Evolutionary conservation across 2,329 filamentous ascomycete genomes (phyloP), one percentile per base, ranked within the genome.

Genomic region (Scedosporium apiospermum): DNA sequence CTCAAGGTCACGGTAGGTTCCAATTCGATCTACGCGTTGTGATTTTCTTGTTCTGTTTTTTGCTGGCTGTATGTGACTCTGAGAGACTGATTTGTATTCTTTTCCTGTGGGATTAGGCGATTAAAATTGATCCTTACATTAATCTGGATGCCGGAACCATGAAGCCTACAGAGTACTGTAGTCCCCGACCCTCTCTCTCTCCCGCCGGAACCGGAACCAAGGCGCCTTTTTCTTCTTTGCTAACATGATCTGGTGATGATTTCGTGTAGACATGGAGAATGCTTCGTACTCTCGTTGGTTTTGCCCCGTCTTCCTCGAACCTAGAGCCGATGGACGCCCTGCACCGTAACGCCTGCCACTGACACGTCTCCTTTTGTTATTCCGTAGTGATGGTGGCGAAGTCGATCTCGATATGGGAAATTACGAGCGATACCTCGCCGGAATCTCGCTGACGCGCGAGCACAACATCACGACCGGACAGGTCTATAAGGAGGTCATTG

Each of bases 391-490:
- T 70, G 90, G 90, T 66, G 89, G 89, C 67, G 89, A 79, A 70
- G 73, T 72, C 46, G 81, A 83, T 68, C 71, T 84, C 12, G 82
- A 85, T 68, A 76, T 85, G 55, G 82, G 82, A 21, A 83, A 84
- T 71, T 85, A 83, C 68, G 81, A 84, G 69, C 71, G 79, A 64
- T 66, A 65, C 53, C 64, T 66, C n/a, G 86, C 96, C 62, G 88
- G 88, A 70, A 88, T 93, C 67, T 90, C 88, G 62, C 82, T 98
- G 65, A 91, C 86, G 7, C 82, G 88, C 65, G 92, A 96, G 69
- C 91, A 93, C 80, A 98, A 98, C 76, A 96, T 99, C 76, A 99
- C 95, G 3, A 96, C 93, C 5, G 95, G 95, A 72, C 97, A 98
- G 80, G 91, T 98, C 68, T 98, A 97, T 77, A 83, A 91, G 71